Evolutionary conservation across 2,329 filamentous ascomycete genomes (phyloP).

Genomic region (Talaromyces sp.): DNA sequence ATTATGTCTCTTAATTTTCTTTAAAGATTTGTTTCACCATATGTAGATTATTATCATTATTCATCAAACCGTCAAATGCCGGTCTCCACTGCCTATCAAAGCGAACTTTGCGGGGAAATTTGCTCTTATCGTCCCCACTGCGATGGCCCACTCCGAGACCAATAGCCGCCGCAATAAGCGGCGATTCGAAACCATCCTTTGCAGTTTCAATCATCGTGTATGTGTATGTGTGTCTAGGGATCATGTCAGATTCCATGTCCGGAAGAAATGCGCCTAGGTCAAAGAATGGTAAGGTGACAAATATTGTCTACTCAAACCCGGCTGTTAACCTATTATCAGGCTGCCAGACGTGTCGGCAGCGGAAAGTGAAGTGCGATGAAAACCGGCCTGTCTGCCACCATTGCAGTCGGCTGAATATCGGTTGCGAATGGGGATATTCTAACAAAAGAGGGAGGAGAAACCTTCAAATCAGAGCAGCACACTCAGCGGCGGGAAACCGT

Average conservation of each 20-base stretch:
- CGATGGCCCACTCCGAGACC: not conserved
- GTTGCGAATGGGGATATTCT: constrained; percentile 31
- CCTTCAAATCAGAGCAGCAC: constrained; percentile 12
- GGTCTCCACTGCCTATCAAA: not conserved
- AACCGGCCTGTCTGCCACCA: constrained; percentile 26
- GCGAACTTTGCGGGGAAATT: not conserved
- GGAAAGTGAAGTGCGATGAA: constrained; percentile 9
- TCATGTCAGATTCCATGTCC: constrained; percentile 22
- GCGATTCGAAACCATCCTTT: not conserved
- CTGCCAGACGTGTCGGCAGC: constrained; percentile 31
- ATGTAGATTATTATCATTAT: not conserved
- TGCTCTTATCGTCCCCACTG: not conserved
- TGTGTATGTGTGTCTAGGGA: not conserved
- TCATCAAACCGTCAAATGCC: not conserved
- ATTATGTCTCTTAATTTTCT: not conserved
- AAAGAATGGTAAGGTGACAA: constrained; percentile 29
- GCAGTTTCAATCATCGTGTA: not conserved
- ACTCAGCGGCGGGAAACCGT: constrained; percentile 18
- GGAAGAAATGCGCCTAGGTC: constrained; percentile 36
- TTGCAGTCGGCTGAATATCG: constrained; percentile 26
- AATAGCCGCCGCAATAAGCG: not conserved
- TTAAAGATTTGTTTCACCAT: too few relatives aligned
- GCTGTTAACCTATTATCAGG: constrained; percentile 19
- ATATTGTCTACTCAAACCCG: not conserved
- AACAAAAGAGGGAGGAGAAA: constrained; percentile 23